phyloP scores from a whole-genome alignment of 2,329 filamentous ascomycete genomes.

The Ophiocordyceps polyrhachis-furcata region DNA sequence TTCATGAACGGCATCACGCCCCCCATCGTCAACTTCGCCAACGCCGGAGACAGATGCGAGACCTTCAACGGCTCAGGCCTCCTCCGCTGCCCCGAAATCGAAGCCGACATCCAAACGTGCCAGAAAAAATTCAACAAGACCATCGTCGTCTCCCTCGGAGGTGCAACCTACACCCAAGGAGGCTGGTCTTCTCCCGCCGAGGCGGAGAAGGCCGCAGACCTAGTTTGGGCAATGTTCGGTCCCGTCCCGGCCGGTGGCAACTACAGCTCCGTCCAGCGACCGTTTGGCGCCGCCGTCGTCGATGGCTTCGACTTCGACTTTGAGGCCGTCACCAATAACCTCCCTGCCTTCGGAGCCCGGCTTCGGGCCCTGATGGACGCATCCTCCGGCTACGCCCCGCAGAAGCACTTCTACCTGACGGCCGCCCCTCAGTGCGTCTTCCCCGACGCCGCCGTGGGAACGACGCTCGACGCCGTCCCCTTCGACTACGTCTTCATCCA shows the following conservation, averaged over 20 bases:
- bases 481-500: conserved; percentile 46
- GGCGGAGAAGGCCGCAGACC: conserved; percentile 37
- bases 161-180: conserved; percentile 49
- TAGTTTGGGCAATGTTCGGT: conserved; percentile 55
- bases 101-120: conserved; percentile 37
- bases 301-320: conserved; percentile 69
- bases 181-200: conserved; percentile 37
- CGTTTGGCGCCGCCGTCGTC: conserved; percentile 45
- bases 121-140: conserved; percentile 46
- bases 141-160: conserved; percentile 53
- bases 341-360: conserved; percentile 38
- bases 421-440: conserved; percentile 51
- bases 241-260: conserved; percentile 20
- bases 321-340: conserved; percentile 39
- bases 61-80: conserved; percentile 36
- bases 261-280: conserved; percentile 33
- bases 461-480: conserved; percentile 33
- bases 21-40: conserved; percentile 44
- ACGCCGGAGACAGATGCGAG: conserved; percentile 41
- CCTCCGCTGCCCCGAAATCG: conserved; percentile 44
- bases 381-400: conserved; percentile 24
- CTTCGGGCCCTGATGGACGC: conserved; percentile 37
- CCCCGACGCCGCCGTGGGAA: conserved; percentile 40
- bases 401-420: conserved; percentile 36
- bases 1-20: conserved; percentile 41